phyloP scores from a whole-genome alignment of 2,329 filamentous ascomycete genomes.

The Amauroascus niger region DNA sequence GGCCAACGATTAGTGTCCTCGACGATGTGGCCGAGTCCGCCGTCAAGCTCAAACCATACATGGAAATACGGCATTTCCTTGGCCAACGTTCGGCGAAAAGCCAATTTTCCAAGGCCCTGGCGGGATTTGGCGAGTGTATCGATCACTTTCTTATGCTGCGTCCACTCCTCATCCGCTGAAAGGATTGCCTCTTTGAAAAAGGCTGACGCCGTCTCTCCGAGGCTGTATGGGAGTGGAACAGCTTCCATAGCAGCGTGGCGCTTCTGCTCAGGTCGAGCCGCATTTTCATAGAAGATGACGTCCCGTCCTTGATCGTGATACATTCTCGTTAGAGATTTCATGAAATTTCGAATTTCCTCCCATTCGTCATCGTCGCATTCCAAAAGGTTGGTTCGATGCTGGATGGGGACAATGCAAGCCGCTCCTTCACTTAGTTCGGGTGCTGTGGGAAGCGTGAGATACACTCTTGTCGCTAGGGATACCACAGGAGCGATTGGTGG shows the following conservation, averaged over 20 bases:
- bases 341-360: slow-evolving; percentile 98
- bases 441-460: slow-evolving; percentile 77
- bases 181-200: slow-evolving; percentile 96
- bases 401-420: slow-evolving; percentile 78
- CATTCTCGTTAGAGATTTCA: slow-evolving; percentile 89
- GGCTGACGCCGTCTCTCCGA: slow-evolving; percentile 84
- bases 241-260: slow-evolving; percentile 77
- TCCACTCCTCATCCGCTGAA: slow-evolving; percentile 81
- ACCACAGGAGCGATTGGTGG: slow-evolving; percentile 77
- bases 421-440: slow-evolving; percentile 77
- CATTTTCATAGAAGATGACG: slow-evolving; percentile 97
- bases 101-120: slow-evolving; percentile 61
- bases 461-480: slow-evolving; percentile 75
- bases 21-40: slow-evolving; percentile 83
- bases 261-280: slow-evolving; percentile 66
- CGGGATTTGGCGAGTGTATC: slow-evolving; percentile 58
- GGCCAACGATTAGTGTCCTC: slow-evolving; percentile 83
- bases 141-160: slow-evolving; percentile 88
- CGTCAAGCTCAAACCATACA: slow-evolving; percentile 88
- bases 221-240: slow-evolving; percentile 77
- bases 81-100: slow-evolving; percentile 71
- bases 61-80: slow-evolving; percentile 99
- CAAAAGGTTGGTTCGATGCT: slow-evolving; percentile 81
- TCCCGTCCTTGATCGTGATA: slow-evolving; percentile 89
- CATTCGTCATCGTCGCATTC: slow-evolving; percentile 98